phyloP scores from a whole-genome alignment of 1,139 yeast species.

The Candida albicans region DNA sequence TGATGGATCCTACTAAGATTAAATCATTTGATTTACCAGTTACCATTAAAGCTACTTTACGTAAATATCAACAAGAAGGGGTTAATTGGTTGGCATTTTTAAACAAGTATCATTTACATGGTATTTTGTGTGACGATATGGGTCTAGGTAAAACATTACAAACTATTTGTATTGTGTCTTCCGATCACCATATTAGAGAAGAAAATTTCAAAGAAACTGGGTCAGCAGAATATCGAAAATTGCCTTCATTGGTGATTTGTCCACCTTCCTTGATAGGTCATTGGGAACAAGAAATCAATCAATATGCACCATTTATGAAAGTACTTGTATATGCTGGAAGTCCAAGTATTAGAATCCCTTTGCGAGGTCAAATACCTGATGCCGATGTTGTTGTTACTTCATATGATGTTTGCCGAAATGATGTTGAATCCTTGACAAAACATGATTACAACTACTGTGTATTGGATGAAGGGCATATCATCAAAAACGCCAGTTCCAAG shows the following conservation, averaged over 20 bases:
- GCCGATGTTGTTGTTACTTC: conserved; percentile 91
- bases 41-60: conserved; percentile 85
- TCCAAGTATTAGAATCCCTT: conserved; percentile 67
- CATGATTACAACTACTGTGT: conserved; percentile 91
- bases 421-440: conserved; percentile 59
- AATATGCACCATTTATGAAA: conserved; percentile 85
- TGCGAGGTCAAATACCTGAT: conserved; percentile 52
- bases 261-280: conserved; percentile 98
- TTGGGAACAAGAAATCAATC: conserved; percentile 95
- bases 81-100: conserved; percentile 97
- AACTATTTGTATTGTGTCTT: conserved; percentile 93
- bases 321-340: conserved; percentile 90
- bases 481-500: conserved; percentile 87
- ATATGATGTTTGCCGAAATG: conserved; percentile 95
- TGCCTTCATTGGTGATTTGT: conserved; percentile 86
- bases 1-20: conserved; percentile 97
- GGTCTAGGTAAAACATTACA: conserved; percentile 97
- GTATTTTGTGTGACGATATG: conserved; percentile 98
- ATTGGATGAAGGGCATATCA: conserved; percentile 96
- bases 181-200: conserved; percentile 87
- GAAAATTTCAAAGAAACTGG: conserved; percentile 63
- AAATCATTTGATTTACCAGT: conserved; percentile 88
- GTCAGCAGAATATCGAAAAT: conserved; percentile 66
- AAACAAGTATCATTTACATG: conserved; percentile 93
- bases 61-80: conserved; percentile 98